phyloP scores from a whole-genome alignment of 2,329 filamentous ascomycete species.

The Verticillium alfalfae region DNA sequence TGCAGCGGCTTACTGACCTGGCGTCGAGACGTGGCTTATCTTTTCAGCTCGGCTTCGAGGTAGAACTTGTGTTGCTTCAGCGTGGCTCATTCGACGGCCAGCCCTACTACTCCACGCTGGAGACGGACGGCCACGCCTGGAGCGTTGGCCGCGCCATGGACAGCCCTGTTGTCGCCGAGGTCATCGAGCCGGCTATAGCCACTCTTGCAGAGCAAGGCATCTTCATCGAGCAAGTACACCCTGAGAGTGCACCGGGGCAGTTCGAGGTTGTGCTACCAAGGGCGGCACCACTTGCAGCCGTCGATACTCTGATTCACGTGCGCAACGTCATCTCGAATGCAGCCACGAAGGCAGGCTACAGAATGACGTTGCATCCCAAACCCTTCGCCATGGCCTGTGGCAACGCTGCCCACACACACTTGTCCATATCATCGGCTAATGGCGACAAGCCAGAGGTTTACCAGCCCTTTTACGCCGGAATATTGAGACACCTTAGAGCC shows the following conservation, averaged over 20 bases:
- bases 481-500: slow-evolving; percentile 60
- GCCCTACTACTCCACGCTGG: slow-evolving; percentile 34
- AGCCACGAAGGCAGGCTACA: slow-evolving; percentile 55
- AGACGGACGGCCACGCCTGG: slow-evolving; percentile 66
- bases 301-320: slow-evolving; percentile 66
- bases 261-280: slow-evolving; percentile 71
- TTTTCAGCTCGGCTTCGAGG: slow-evolving; percentile 72
- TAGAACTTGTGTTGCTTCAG: slow-evolving; percentile 70
- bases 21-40: slow-evolving; percentile 47
- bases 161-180: slow-evolving; percentile 46
- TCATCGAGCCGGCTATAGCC: slow-evolving; percentile 61
- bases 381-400: slow-evolving; percentile 54
- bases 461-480: slow-evolving; percentile 65
- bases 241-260: slow-evolving; percentile 68
- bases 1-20: slow-evolving; percentile 48
- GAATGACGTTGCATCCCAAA: slow-evolving; percentile 70
- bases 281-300: slow-evolving; percentile 56
- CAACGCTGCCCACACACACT: slow-evolving; percentile 64
- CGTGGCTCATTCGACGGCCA: slow-evolving; percentile 27
- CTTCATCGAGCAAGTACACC: slow-evolving; percentile 65
- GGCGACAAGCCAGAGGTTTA: slow-evolving; percentile 39
- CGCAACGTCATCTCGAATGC: slow-evolving; percentile 63
- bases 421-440: slow-evolving; percentile 53
- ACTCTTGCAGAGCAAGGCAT: slow-evolving; percentile 58
- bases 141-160: slow-evolving; percentile 59